Evolutionary conservation across 768 basidiomycete species (phyloP), one percentile per base, ranked within the genome.

Genomic region (Xerocomellus chrysenteron): DNA sequence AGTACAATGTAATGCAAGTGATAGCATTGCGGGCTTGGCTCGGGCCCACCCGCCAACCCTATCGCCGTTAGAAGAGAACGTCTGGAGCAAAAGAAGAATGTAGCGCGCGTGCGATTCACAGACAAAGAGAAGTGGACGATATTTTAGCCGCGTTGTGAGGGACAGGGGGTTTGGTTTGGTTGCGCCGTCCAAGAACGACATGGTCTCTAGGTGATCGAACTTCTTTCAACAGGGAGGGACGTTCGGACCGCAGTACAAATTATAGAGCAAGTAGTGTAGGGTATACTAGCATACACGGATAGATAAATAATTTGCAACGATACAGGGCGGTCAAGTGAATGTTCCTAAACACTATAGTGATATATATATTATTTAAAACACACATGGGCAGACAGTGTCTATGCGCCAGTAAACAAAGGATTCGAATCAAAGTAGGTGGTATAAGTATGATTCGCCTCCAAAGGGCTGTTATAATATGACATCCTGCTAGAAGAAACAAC

Each of bases 261-360:
- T 63, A 59, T 24, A 50, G 19, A 16, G n/a, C 40, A 39, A 36
- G 19, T 47, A 28, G 57, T 50, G 40, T 58, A 58, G 49, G 36
- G 54, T 68, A 67, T 56, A 41, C 56, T 62, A 62, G 3, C 40
- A 36, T 41, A 50, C 53, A 54, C 49, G 55, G 47, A 30, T 49
- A 55, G 48, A 66, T 66, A 69, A 56, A 70, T 64, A 68, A 40
- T 36, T 58, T 16, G 55, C 59, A 71, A 37, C 36, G 64, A 66
- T 69, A 69, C 68, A 69, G 55, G 54, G 56, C 52, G 60, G 46
- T 55, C 56, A 13, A 47, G 39, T 56, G 57, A 57, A 58, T 47
- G 57, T 57, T 62, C 59, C 55, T 54, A 56, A 46, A 51, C 32
- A 54, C 56, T 62, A 61, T 56, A 55, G 49, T 57, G 55, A 51